phyloP scores from a whole-genome alignment of 768 basidiomycete genomes.

The Termitomyces sp. region DNA sequence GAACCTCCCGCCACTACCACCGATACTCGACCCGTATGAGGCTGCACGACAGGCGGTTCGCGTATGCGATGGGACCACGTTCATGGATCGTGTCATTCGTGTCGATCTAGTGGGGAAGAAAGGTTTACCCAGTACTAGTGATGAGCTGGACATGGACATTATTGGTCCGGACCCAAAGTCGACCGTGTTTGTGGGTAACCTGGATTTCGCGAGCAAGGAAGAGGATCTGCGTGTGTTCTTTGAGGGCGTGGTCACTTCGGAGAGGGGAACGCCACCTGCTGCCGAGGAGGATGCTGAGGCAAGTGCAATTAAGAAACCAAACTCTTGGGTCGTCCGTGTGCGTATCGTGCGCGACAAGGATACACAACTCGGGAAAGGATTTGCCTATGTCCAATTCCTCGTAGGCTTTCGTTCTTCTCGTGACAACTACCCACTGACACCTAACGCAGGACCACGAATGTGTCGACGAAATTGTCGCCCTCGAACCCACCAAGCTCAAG shows the following conservation, averaged over 20 bases:
- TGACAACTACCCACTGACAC: background rate
- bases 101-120: constrained; percentile 63
- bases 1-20: constrained; percentile 51
- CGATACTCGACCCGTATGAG: constrained; percentile 63
- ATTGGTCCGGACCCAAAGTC: constrained; percentile 67
- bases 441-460: constrained; percentile 79
- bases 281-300: constrained; percentile 24
- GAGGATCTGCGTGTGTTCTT: constrained; percentile 88
- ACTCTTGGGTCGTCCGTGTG: constrained; percentile 78
- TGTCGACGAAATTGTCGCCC: constrained; percentile 87
- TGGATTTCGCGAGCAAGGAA: constrained; percentile 91
- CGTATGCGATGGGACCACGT: constrained; percentile 65
- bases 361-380: constrained; percentile 93
- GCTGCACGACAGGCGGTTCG: constrained; percentile 61
- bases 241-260: constrained; percentile 69
- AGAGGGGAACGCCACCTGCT: constrained; percentile 58
- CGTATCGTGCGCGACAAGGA: constrained; percentile 87
- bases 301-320: constrained; percentile 33
- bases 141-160: constrained; percentile 23
- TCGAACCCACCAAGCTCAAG: constrained; percentile 76
- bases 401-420: constrained; percentile 43
- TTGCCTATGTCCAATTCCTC: constrained; percentile 86
- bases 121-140: constrained; percentile 16
- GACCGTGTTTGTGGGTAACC: constrained; percentile 87
- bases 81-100: constrained; percentile 76